Conservation (phyloP, 257 asterid genomes). For the Gentiana straminea region DNA sequence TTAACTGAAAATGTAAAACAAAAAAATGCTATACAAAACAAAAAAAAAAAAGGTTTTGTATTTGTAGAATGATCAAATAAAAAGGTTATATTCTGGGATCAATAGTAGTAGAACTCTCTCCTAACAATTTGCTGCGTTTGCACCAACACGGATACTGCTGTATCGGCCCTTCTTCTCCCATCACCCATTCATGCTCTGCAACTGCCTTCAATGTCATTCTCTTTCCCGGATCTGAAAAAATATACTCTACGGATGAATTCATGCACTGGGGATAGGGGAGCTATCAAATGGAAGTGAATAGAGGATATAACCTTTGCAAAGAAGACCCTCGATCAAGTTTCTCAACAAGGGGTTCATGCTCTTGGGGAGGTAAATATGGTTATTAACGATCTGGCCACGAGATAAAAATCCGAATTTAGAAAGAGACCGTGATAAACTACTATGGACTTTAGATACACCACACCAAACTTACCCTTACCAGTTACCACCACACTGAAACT, state of each 20-base stretch:
- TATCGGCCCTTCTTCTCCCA: conserved; percentile 63
- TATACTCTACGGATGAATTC: not conserved
- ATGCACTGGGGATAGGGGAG: not conserved
- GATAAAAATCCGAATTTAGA: no score
- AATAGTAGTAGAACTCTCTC: conserved; percentile 1
- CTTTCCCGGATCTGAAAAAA: conserved; percentile 56
- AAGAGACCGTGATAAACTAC: no score
- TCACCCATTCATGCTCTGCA: conserved; percentile 62
- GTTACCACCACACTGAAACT: no score
- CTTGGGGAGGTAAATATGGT: conserved; percentile 51
- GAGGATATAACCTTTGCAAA: conserved; percentile 59
- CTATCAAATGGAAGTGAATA: no score
- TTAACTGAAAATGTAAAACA: no score
- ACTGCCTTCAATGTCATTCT: conserved; percentile 58
- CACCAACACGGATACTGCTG: conserved; percentile 74
- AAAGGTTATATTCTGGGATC: not conserved
- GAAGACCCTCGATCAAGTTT: conserved; percentile 74
- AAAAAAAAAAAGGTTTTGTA: not conserved
- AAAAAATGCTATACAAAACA: no score
- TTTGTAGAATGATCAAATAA: not conserved
- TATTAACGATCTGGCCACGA: conserved; percentile 54
- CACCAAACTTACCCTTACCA: no score
- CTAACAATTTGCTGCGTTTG: conserved; percentile 21
- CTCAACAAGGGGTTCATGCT: conserved; percentile 61
- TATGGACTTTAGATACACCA: conserved; percentile 7